Evolutionary conservation across 352 stramenopile genomes (phyloP).

Genomic region (Globisporangium radiosum): DNA sequence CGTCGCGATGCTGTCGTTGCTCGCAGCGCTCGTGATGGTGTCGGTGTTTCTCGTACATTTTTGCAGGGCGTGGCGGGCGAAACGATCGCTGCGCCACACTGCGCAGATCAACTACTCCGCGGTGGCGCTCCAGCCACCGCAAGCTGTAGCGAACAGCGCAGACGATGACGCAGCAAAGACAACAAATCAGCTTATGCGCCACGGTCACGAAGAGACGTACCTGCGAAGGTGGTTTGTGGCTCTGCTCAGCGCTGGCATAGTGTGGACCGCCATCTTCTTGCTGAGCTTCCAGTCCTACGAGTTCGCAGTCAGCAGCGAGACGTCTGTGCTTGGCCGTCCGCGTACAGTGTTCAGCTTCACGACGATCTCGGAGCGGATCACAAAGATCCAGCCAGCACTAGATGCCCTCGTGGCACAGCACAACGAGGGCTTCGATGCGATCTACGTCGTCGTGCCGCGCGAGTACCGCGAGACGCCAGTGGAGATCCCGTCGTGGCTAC

Average conservation of each 20-base stretch:
- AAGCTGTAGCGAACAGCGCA: background rate
- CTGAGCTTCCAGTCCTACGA: slow-evolving; percentile 31
- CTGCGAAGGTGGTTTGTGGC: slow-evolving; percentile 21
- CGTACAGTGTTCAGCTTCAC: slow-evolving; percentile 59
- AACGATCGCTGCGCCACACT: slow-evolving; percentile 6
- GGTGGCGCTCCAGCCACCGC: background rate
- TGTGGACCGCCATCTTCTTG: slow-evolving; percentile 33
- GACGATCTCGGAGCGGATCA: slow-evolving; percentile 28
- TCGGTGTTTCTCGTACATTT: slow-evolving; percentile 9
- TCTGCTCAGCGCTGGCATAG: slow-evolving; percentile 20
- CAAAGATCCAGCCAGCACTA: slow-evolving; percentile 29
- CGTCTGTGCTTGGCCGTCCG: slow-evolving; percentile 16
- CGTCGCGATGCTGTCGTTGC: slow-evolving; percentile 25
- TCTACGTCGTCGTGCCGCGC: slow-evolving; percentile 46
- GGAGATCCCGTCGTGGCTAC: slow-evolving; percentile 37
- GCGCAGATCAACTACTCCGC: background rate
- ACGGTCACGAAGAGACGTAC: background rate
- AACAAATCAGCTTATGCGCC: background rate
- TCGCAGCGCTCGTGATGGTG: slow-evolving; percentile 15
- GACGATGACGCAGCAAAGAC: slow-evolving; percentile 1
- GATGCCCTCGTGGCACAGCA: slow-evolving; percentile 33
- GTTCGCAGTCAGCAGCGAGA: slow-evolving; percentile 12
- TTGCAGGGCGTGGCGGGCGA: slow-evolving; percentile 2
- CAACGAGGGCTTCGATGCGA: slow-evolving; percentile 28
- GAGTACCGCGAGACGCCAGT: slow-evolving; percentile 28